Evolutionary conservation across 257 asterid species (phyloP).

Genomic region (Plectranthus barbatus): DNA sequence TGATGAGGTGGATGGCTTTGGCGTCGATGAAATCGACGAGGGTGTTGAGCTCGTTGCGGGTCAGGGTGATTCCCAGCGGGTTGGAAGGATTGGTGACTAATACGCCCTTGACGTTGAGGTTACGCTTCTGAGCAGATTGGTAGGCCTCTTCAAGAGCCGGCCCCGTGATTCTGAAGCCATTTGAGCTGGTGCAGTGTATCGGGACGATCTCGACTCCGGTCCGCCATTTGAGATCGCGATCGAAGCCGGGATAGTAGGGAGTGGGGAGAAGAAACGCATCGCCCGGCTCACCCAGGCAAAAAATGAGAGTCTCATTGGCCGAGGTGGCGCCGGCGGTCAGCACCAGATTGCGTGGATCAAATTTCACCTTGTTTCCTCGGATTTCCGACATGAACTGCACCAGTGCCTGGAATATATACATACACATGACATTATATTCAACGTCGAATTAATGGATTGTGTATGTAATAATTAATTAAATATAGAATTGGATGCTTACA

Average conservation of each 20-base stretch:
- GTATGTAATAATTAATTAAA: no score
- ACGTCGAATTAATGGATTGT: no score
- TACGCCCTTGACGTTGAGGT: conserved; percentile 53
- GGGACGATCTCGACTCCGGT: conserved; percentile 59
- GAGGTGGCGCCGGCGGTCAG: conserved; percentile 78
- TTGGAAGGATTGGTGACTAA: conserved; percentile 57
- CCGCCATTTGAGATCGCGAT: conserved; percentile 64
- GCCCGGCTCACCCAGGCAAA: conserved; percentile 68
- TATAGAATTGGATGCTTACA: no score
- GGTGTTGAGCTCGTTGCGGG: conserved; percentile 25
- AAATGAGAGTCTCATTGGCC: conserved; percentile 60
- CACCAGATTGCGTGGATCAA: conserved; percentile 45
- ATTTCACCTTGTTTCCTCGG: conserved; percentile 54
- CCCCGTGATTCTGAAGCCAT: conserved; percentile 41
- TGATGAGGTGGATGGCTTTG: conserved; percentile 41
- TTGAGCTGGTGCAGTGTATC: conserved; percentile 42
- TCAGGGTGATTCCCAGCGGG: conserved; percentile 45
- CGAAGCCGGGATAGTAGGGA: conserved; percentile 77
- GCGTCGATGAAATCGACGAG: conserved; percentile 31
- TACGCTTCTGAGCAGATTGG: conserved; percentile 27
- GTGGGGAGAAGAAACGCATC: conserved; percentile 68
- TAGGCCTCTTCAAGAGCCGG: conserved; percentile 46
- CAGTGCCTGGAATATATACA: conserved; percentile 39
- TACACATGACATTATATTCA: no score
- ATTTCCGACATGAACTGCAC: conserved; percentile 60